Percentiles rank a stretch among this genome's conserved stretches.
These are phyloP conservation scores for Leccinum imitatum DNA, from an alignment of 768 basidiomycete genomes.

Conservation along the genomic window DNA sequence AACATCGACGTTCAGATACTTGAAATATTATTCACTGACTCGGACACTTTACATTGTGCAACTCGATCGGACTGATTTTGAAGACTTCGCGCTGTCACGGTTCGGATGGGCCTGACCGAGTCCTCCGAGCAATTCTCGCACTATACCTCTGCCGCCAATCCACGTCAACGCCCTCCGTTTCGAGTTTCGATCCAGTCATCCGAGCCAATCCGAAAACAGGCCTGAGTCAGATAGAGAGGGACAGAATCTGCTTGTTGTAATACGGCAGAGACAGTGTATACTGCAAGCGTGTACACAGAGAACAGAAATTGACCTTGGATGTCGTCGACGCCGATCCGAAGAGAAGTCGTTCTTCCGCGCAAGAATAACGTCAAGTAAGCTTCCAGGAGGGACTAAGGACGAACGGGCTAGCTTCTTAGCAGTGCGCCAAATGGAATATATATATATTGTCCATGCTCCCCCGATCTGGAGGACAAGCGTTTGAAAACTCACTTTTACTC, in stretches of 20 bases:
- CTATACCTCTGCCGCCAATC: not conserved
- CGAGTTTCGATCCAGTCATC: not conserved
- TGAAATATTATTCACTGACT: too few species aligned
- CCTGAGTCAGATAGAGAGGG: not conserved
- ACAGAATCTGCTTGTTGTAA: not conserved
- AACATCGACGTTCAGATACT: too few species aligned
- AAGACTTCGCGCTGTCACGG: not conserved
- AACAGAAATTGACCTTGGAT: not conserved
- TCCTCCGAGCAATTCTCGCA: not conserved
- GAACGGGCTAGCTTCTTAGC: not conserved
- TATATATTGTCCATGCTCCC: too few species aligned
- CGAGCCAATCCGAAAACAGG: not conserved
- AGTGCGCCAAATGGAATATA: too few species aligned
- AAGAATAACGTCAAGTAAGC: not conserved
- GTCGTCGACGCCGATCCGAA: too few species aligned
- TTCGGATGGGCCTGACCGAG: not conserved
- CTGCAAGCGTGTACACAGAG: not conserved
- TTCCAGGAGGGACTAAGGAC: not conserved
- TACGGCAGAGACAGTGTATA: not conserved
- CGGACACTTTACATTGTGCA: not conserved
- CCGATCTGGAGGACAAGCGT: not conserved
- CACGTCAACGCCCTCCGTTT: not conserved
- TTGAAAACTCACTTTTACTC: not conserved
- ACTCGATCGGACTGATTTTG: not conserved
- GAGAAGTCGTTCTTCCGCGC: too few species aligned